Base-by-base conservation (phyloP, 1,139 yeast species). In the Blastobotrys arbuscula region DNA sequence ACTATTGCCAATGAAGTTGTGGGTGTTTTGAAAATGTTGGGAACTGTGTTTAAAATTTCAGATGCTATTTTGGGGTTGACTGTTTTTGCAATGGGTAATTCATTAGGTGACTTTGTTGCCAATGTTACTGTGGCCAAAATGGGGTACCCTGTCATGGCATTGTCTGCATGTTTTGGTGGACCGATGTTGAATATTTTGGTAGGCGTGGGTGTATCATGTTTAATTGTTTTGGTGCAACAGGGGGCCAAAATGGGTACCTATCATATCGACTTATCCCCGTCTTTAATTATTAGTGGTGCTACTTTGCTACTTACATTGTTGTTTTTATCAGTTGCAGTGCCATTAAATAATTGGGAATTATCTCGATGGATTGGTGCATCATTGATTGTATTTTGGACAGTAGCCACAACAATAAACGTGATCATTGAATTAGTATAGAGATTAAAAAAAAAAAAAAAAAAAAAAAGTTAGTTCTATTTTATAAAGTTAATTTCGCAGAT, bases 151-250 rank as follows among this genome's bases (percentile, higher is more conserved):
- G 76, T 85, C 53, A 87, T 90, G 92, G 97, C 97, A 0, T 73
- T 92, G 38, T 85, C 95, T 13, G 97, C 97, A 0, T 90, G 97
- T 61, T 86, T 89, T 65, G 97, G 97, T 0, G 94, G 97, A 1
- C 97, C 97, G 0, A 69, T 90, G 59, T 61, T 82, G 44, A 82
- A 81, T 54, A 71, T 82, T 36, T 63, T 82, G 5, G 64, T 81
- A 4, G 89, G 89, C 1, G 67, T 82, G 23, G 87, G 88, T 1
- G 66, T 83, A 7, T 82, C 84, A 55, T 87, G 92, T 0, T 59
- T 86, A 36, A 56, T 83, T 3, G 66, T 77, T 1, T 69, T 81
- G 54, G 61, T 67, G 2, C 52, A 47, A 24, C 52, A 45, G n/a
- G 55, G 46, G 15, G 42, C 42, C 18, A 45, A 48, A 24, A 57